Conservation (phyloP, 805 yeast species). For the Lachancea cidri region DNA sequence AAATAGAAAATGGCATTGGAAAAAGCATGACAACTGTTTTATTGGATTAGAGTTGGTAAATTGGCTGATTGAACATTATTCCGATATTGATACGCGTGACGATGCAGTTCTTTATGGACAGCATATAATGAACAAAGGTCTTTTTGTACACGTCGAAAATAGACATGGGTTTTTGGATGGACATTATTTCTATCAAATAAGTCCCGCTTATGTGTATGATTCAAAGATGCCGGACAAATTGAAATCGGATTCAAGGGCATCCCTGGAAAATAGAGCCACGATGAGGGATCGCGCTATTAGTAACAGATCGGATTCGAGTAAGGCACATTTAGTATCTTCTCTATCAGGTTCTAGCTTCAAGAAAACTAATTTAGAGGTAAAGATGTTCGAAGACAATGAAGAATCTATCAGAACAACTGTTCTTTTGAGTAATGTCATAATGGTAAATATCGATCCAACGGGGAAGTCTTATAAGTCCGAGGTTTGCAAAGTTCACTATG, state of each 20-base stretch:
- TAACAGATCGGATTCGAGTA: conserved; percentile 9
- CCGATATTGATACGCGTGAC: conserved; percentile 75
- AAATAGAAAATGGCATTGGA: conserved; percentile 90
- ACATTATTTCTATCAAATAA: conserved; percentile 78
- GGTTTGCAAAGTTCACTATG: conserved; percentile 77
- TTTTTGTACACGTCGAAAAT: conserved; percentile 76
- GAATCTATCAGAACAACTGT: conserved; percentile 32
- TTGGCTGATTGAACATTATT: conserved; percentile 77
- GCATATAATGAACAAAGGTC: conserved; percentile 59
- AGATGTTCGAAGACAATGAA: conserved; percentile 6
- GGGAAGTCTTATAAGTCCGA: conserved; percentile 73
- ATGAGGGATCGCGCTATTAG: conserved; percentile 4
- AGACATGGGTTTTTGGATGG: conserved; percentile 89
- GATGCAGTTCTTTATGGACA: conserved; percentile 83
- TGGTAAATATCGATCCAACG: conserved; percentile 70
- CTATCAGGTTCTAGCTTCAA: neutral
- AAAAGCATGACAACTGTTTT: conserved; percentile 69
- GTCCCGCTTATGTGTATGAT: conserved; percentile 44
- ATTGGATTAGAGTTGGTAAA: conserved; percentile 80
- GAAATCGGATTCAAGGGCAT: neutral
- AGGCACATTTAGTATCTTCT: conserved; percentile 1
- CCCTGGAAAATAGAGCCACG: neutral
- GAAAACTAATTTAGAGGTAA: conserved; percentile 9
- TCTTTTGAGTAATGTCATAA: conserved; percentile 59
- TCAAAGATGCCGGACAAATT: conserved; percentile 10